phyloP scores from a whole-genome alignment of 306 rosid species.

The Corylus avellana region DNA sequence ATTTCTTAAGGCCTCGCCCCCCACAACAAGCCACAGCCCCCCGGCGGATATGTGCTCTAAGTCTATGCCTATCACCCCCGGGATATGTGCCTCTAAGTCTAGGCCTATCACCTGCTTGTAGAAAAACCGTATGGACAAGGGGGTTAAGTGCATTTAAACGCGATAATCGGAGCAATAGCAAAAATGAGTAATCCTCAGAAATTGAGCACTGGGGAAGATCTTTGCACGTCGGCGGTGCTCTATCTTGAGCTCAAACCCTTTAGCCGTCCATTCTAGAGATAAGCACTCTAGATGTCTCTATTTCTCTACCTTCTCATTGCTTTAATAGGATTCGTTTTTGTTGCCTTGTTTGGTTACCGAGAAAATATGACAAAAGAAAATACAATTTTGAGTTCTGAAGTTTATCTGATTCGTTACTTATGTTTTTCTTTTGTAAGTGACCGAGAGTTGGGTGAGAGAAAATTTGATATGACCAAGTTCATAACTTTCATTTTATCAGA shows the following conservation, averaged over 20 bases:
- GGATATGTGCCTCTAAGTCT: too few species aligned
- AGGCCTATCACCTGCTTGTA: too few species aligned
- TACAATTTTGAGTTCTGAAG: background rate
- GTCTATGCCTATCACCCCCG: too few species aligned
- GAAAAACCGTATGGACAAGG: constrained; percentile 11
- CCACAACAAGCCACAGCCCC: too few species aligned
- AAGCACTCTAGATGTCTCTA: constrained; percentile 94
- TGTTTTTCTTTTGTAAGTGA: background rate
- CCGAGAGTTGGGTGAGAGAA: background rate
- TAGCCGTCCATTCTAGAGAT: constrained; percentile 77
- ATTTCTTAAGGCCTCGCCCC: too few species aligned
- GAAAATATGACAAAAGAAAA: background rate
- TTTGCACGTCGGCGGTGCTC: constrained; percentile 71
- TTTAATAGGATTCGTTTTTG: background rate
- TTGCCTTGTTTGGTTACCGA: background rate
- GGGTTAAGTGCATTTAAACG: background rate
- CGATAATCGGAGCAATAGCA: background rate
- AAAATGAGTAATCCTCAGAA: constrained; percentile 44
- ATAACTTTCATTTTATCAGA: background rate
- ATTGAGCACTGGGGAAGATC: constrained; percentile 46
- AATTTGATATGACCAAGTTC: background rate
- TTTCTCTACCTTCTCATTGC: constrained; percentile 4
- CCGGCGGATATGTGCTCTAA: too few species aligned
- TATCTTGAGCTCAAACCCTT: constrained; percentile 62
- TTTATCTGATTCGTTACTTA: background rate